Conservation (phyloP, 148 eudicot genomes). For the Amaranthus cruentus region DNA sequence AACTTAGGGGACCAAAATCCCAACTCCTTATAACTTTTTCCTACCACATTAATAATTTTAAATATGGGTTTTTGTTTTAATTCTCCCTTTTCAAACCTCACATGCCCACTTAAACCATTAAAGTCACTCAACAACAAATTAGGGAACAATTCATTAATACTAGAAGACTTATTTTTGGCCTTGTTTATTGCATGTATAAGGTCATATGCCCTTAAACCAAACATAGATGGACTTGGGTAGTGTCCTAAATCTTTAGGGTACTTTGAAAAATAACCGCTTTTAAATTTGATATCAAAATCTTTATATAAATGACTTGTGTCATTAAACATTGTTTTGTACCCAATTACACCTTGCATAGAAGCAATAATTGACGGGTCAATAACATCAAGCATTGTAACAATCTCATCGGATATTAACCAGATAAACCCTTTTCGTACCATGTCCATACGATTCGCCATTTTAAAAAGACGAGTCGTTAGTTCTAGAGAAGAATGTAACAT, state of each 20-base stretch:
- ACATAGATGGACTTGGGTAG: slow-evolving; percentile 1
- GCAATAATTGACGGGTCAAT: slow-evolving; percentile 18
- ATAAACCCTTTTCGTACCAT: slow-evolving; percentile 36
- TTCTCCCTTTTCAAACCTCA: slow-evolving; percentile 29
- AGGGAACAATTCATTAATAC: background rate
- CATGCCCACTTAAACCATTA: slow-evolving; percentile 34
- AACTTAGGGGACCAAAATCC: slow-evolving; percentile 33
- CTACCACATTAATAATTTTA: slow-evolving; percentile 38
- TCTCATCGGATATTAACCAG: slow-evolving; percentile 37
- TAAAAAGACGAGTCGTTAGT: slow-evolving; percentile 22
- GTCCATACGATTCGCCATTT: slow-evolving; percentile 31
- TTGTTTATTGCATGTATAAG: background rate
- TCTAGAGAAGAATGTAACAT: slow-evolving; percentile 24
- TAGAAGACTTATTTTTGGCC: slow-evolving; percentile 1
- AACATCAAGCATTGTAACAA: slow-evolving; percentile 30
- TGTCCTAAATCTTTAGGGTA: slow-evolving; percentile 5
- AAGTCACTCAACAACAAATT: slow-evolving; percentile 17
- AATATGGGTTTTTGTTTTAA: slow-evolving; percentile 24
- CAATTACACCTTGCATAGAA: slow-evolving; percentile 27
- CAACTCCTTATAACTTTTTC: slow-evolving; percentile 42
- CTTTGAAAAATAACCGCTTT: background rate
- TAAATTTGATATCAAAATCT: slow-evolving; percentile 14
- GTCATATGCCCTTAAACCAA: slow-evolving; percentile 19
- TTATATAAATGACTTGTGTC: slow-evolving; percentile 11
- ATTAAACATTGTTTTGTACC: slow-evolving; percentile 15